phyloP scores from a whole-genome alignment of 1,284 basidiomycete species.

The Ceratobasidium sp. region DNA sequence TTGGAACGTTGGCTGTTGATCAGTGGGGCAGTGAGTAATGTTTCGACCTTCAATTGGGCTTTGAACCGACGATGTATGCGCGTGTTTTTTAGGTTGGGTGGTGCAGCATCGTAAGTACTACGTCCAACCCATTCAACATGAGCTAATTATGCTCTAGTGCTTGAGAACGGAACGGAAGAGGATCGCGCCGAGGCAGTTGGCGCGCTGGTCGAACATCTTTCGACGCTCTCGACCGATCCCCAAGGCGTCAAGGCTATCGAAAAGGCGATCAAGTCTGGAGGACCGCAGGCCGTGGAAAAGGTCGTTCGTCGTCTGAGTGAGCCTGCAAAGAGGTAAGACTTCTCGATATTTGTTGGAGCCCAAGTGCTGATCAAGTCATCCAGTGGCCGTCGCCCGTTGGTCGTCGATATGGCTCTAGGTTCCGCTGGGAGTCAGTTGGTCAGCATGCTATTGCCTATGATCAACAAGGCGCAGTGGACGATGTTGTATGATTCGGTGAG shows the following conservation, averaged over 20 bases:
- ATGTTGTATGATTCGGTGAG: constrained; percentile 76
- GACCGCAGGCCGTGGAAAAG: constrained; percentile 71
- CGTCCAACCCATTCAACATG: neutral
- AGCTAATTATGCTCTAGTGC: constrained; percentile 61
- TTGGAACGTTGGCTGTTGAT: constrained; percentile 82
- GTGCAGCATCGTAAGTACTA: constrained; percentile 77
- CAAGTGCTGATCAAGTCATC: constrained; percentile 30
- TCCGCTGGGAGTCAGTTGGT: constrained; percentile 86
- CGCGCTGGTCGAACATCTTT: constrained; percentile 75
- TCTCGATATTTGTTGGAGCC: neutral
- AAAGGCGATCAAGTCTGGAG: constrained; percentile 85
- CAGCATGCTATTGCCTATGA: constrained; percentile 79
- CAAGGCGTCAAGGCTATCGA: constrained; percentile 85
- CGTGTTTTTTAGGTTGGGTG: constrained; percentile 67
- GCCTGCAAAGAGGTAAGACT: constrained; percentile 77
- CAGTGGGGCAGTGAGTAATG: constrained; percentile 73
- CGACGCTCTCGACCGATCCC: constrained; percentile 81
- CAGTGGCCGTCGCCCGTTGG: constrained; percentile 81
- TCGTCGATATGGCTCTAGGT: constrained; percentile 83
- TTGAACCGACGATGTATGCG: constrained; percentile 52
- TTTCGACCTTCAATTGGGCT: neutral
- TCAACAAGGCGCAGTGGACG: constrained; percentile 83
- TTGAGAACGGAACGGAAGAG: constrained; percentile 81
- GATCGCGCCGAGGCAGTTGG: constrained; percentile 79
- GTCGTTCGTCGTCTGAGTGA: constrained; percentile 85